Evolutionary conservation across 495 filamentous ascomycete genomes (phyloP).

Genomic region (Penicillium manginii): DNA sequence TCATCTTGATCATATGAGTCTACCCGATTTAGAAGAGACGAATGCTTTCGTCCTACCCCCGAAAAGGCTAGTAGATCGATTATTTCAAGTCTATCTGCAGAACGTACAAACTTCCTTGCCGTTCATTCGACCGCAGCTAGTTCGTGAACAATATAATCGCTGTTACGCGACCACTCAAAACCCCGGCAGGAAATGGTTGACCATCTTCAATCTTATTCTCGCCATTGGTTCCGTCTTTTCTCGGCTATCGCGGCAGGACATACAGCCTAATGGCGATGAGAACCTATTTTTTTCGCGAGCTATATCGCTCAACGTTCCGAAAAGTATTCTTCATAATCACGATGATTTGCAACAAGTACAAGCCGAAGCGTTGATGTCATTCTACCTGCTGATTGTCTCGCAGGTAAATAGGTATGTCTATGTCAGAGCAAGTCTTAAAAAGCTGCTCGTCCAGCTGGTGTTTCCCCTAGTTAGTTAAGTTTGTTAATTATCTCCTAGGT

Average conservation of each 20-base stretch:
- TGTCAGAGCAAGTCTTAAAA: constrained; percentile 6
- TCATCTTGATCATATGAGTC: too few species aligned
- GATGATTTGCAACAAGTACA: constrained; percentile 58
- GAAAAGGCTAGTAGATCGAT: too few species aligned
- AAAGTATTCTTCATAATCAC: constrained; percentile 44
- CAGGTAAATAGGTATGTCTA: constrained; percentile 60
- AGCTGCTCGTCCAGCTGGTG: not conserved
- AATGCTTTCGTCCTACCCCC: too few species aligned
- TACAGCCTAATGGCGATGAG: constrained; percentile 43
- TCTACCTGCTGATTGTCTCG: constrained; percentile 59
- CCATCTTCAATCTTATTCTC: constrained; percentile 61
- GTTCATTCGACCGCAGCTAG: too few species aligned
- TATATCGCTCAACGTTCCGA: constrained; percentile 48
- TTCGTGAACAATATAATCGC: too few species aligned
- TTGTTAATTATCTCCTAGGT: not conserved
- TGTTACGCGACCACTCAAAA: too few species aligned
- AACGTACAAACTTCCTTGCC: too few species aligned
- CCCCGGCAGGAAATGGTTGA: constrained; percentile 49
- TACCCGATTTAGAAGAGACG: too few species aligned
- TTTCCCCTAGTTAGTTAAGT: not conserved
- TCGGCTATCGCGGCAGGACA: not conserved
- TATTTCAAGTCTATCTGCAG: too few species aligned
- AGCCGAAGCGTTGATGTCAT: constrained; percentile 50
- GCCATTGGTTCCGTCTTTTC: constrained; percentile 47
- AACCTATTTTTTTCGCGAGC: constrained; percentile 57